Percentiles rank a stretch among this genome's conserved stretches.
phyloP scores from a whole-genome alignment of 192 early-diverging fungal genomes.

The Coemansia sp. region DNA sequence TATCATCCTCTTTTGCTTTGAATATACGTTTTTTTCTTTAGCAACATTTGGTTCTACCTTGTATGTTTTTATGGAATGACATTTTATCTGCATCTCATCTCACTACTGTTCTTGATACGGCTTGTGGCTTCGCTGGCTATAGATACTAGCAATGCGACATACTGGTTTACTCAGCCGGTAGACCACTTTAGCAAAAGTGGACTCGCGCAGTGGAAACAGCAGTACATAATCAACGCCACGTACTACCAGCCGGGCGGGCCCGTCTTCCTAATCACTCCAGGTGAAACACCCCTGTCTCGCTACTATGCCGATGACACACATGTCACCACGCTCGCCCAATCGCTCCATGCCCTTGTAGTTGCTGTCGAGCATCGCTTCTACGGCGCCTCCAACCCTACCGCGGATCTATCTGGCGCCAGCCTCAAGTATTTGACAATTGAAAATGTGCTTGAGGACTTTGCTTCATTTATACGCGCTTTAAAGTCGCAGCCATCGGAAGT shows the following conservation, averaged over 20 bases:
- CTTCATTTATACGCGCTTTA: constrained; percentile 18
- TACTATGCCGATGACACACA: constrained; percentile 17
- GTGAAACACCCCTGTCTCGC: constrained; percentile 12
- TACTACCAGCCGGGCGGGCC: constrained; percentile 39
- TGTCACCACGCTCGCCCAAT: constrained; percentile 46
- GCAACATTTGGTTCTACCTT: no score
- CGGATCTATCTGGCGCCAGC: constrained; percentile 35
- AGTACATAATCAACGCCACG: constrained; percentile 34
- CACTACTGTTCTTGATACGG: not conserved
- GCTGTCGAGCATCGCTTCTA: constrained; percentile 63
- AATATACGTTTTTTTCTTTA: not conserved
- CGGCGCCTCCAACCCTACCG: constrained; percentile 53
- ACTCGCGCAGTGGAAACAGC: constrained; percentile 23
- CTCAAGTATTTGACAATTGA: constrained; percentile 28
- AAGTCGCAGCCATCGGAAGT: constrained; percentile 7
- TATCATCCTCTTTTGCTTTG: not conserved
- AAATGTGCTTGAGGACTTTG: constrained; percentile 37
- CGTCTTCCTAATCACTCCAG: constrained; percentile 31
- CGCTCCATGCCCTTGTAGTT: constrained; percentile 55
- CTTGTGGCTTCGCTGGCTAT: not conserved
- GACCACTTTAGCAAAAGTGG: constrained; percentile 31
- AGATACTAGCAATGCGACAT: not conserved
- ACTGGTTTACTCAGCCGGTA: constrained; percentile 34
- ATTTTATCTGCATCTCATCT: no score
- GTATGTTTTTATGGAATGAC: no score